Base-by-base conservation (phyloP, 768 basidiomycete genomes). In the Imleria badia region DNA sequence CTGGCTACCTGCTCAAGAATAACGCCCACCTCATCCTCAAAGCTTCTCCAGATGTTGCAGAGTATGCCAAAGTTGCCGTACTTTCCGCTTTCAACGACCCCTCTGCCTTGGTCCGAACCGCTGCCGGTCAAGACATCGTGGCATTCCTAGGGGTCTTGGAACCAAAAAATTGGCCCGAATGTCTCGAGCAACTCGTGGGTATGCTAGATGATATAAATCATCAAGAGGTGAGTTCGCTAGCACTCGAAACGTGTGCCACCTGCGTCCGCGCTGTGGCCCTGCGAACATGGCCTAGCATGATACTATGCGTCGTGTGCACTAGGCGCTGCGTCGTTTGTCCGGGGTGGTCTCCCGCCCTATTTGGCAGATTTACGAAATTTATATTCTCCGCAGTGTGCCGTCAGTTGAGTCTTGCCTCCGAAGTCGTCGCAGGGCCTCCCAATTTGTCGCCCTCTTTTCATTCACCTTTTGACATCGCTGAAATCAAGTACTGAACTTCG, bases 1-100 rank as follows among this genome's bases (percentile, higher is more conserved):
- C 96, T 23, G 96, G 96, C 40, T 91, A 98, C 65, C 79, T 98
- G 22, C 84, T 99, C 73, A 99, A 99, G 84, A 98, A 99, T 73
- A 94, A 94, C 65, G 83, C 91, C 41, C 81, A 85, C 54, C 80
- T 89, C 60, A 86, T 94, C 68, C 78, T 94, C 50, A 79, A 77
- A 44, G 81, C 85, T 8, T 75, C 84, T 22, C 76, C 79, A 17
- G 82, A 86, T 44, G 87, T 94, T 20, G 78, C 81, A 30, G 76
- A 82, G 45, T 91, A 85, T 66, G 84, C 90, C 60, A 91, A 94
- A 73, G 75, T 75, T 30, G 82, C 87, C 43, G 83, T 93, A 30
- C 83, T 94, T 7, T 79, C 83, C 59, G 90, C 91, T 15, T 97
- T 98, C 73, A 81, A 76, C 60, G 91, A 95, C 72, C 72, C 79